phyloP scores from a whole-genome alignment of 1,139 yeast genomes.

The Yamadazyma diddensiae region DNA sequence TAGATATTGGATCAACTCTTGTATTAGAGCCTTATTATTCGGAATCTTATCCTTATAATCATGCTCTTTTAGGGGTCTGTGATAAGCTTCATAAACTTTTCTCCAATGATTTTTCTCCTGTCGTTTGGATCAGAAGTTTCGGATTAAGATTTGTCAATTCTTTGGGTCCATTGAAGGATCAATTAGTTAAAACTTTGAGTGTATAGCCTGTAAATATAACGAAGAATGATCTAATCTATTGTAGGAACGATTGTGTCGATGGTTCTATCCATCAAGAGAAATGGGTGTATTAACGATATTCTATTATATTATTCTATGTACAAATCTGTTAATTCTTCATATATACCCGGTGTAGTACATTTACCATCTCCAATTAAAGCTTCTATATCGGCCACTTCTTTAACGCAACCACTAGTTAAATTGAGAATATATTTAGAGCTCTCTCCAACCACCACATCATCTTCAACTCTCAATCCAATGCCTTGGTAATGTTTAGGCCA shows the following conservation, averaged over 20 bases:
- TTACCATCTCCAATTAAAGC: slow-evolving; percentile 52
- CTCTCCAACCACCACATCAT: slow-evolving; percentile 77
- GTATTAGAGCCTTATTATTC: slow-evolving; percentile 86
- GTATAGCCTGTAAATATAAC: slow-evolving; percentile 4
- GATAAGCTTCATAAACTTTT: slow-evolving; percentile 91
- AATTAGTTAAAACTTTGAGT: slow-evolving; percentile 30
- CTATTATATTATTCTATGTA: slow-evolving; percentile 26
- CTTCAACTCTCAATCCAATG: slow-evolving; percentile 93
- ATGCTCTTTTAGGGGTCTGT: slow-evolving; percentile 78
- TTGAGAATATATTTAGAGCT: slow-evolving; percentile 50
- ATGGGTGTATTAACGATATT: too few species aligned
- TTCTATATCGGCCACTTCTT: slow-evolving; percentile 81
- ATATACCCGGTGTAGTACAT: slow-evolving; percentile 46
- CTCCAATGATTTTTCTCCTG: slow-evolving; percentile 67
- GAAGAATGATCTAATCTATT: not conserved
- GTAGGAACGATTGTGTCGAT: too few species aligned
- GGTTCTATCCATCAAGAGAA: not conserved
- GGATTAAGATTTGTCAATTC: slow-evolving; percentile 72
- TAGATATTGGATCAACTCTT: slow-evolving; percentile 82
- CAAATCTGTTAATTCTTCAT: slow-evolving; percentile 46
- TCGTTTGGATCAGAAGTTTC: slow-evolving; percentile 69
- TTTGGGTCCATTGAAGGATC: slow-evolving; percentile 57
- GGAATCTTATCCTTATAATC: slow-evolving; percentile 76
- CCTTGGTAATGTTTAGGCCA: slow-evolving; percentile 85
- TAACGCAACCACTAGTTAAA: slow-evolving; percentile 77